A percentile compares a stretch with the other conserved stretches of the same genome.
These are phyloP conservation scores for Trametes villosa DNA, from an alignment of 768 basidiomycete species.

Conservation along the genomic window DNA sequence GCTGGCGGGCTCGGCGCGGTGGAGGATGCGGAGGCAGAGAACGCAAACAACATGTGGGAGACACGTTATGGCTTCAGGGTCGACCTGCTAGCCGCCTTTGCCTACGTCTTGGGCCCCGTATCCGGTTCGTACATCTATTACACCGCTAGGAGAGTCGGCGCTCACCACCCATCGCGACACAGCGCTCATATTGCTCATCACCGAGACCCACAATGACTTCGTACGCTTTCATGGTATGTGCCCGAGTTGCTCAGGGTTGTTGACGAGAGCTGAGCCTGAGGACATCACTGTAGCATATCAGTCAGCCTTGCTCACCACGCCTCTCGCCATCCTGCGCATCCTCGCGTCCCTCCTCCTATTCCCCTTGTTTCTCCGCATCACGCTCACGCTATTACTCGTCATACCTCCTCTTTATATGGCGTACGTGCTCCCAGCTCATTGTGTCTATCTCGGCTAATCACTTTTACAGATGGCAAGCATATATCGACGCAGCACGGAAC, in stretches of 20 bases:
- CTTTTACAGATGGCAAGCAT: conserved; percentile 49
- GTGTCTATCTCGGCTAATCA: background rate
- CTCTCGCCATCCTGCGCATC: conserved; percentile 60
- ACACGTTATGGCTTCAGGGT: conserved; percentile 69
- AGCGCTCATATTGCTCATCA: conserved; percentile 69
- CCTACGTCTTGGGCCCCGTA: conserved; percentile 72
- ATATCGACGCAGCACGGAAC: conserved; percentile 53
- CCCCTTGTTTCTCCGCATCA: conserved; percentile 53
- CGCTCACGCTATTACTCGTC: conserved; percentile 52
- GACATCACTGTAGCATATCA: conserved; percentile 64
- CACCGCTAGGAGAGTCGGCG: background rate
- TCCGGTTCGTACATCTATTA: conserved; percentile 55
- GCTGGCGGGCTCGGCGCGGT: conserved; percentile 40
- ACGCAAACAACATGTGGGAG: conserved; percentile 65
- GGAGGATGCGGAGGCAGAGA: conserved; percentile 45
- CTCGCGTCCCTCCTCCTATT: conserved; percentile 57
- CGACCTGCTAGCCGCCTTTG: conserved; percentile 64
- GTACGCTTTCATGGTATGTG: conserved; percentile 76
- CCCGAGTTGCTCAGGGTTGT: background rate
- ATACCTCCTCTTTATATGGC: conserved; percentile 54
- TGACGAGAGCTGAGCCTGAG: background rate
- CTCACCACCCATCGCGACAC: background rate
- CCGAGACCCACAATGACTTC: conserved; percentile 79
- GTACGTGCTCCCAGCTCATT: conserved; percentile 42
- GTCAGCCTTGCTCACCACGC: conserved; percentile 71